A percentile compares a stretch with the other conserved stretches of the same genome.
Evolutionary conservation across 768 basidiomycete genomes (phyloP).

Genomic region (Coprinellus micaceus): DNA sequence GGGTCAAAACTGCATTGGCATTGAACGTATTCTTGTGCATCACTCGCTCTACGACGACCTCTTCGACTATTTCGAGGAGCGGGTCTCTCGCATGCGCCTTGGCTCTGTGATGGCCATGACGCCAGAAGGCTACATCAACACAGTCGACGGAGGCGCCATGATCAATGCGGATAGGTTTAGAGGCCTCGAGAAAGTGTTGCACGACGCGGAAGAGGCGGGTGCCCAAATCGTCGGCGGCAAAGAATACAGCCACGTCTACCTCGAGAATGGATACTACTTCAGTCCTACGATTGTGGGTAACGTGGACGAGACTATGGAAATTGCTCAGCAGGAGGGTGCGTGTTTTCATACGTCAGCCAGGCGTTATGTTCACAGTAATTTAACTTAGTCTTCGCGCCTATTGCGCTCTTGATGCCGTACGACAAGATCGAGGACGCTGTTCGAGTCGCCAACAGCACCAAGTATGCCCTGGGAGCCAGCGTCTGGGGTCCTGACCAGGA

Average conservation of each 20-base stretch:
- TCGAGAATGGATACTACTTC: constrained; percentile 78
- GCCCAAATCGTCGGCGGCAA: constrained; percentile 66
- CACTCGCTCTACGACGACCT: constrained; percentile 72
- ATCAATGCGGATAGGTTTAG: constrained; percentile 71
- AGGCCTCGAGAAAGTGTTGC: constrained; percentile 64
- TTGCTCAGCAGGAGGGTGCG: constrained; percentile 79
- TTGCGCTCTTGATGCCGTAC: constrained; percentile 84
- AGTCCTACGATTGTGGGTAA: constrained; percentile 82
- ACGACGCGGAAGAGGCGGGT: constrained; percentile 64
- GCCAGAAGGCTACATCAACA: constrained; percentile 64
- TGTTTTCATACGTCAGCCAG: constrained; percentile 12
- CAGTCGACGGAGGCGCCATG: constrained; percentile 87
- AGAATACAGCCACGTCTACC: constrained; percentile 60
- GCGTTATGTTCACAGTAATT: neutral
- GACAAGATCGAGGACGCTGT: constrained; percentile 82
- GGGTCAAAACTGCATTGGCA: constrained; percentile 97
- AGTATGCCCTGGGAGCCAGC: constrained; percentile 88
- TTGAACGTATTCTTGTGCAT: constrained; percentile 90
- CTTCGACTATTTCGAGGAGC: constrained; percentile 58
- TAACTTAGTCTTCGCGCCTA: constrained; percentile 80
- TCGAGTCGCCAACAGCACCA: constrained; percentile 81
- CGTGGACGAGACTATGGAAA: constrained; percentile 64
- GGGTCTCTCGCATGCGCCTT: constrained; percentile 65
- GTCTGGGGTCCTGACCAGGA: constrained; percentile 88
- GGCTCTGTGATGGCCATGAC: constrained; percentile 70